Base-by-base conservation (phyloP, 441 rosid genomes). In the Eruca vesicaria region DNA sequence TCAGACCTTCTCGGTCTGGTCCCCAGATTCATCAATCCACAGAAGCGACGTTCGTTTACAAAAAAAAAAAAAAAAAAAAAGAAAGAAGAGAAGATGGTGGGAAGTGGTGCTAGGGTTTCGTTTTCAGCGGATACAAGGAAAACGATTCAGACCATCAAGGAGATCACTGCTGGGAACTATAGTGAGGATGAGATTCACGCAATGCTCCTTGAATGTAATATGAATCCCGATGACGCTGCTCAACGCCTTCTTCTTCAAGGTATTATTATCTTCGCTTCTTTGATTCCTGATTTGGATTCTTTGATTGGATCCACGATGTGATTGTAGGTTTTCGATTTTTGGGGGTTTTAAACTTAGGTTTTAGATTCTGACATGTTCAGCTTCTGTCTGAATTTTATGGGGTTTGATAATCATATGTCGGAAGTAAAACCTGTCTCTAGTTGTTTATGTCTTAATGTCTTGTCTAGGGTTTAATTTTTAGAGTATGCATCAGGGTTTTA, bases 131-230 rank as follows among this genome's bases (percentile, higher is more conserved):
- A 53, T 76, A 82, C 85, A 41, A 79, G 83, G 82, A 87, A 86
- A 82, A 84, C 36, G 93, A 84, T 94, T 92, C 93, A 88, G 53
- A 69, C 73, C 76, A 78, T 94, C 9, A 89, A 90, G 83, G 98
- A 94, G 90, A 88, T 86, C 90, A 82, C 90, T 45, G 84, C 86
- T 50, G 86, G 86, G 75, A 93, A 92, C 79, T 86, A 86, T 71
- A 93, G 94, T 36, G 98, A 94, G 15, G 98, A 92, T 81, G 98
- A 94, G 87, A 92, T 94, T 86, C 85, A 83, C 74, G 92, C 97
- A 84, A 92, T 92, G 96, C 97, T 94, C 56, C 83, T 79, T 81
- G 97, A 90, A 50, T 94, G 98, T 45, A 85, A 87, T 11, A 92
- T 92, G 98, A 95, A 94, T 92, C 98, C 97, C 72, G 88, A 94